Percentiles rank a stretch among this genome's conserved stretches.
phyloP scores from a whole-genome alignment of 176 grass and related monocot genomes.

The Hsuehochloa calcarea region DNA sequence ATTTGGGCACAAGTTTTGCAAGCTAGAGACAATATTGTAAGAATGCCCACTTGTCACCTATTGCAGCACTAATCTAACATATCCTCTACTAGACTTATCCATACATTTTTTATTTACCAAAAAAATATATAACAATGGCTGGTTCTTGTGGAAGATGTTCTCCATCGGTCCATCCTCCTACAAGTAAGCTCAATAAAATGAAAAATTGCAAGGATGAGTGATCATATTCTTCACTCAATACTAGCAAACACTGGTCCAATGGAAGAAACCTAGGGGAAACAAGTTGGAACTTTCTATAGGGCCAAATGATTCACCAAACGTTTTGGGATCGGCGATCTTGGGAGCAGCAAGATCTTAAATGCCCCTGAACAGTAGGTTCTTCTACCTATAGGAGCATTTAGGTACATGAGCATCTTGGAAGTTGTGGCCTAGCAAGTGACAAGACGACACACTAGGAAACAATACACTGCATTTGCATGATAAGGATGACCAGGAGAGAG shows the following conservation, averaged over 20 bases:
- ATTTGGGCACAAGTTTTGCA: slow-evolving; percentile 27
- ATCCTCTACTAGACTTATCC: slow-evolving; percentile 28
- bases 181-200: not conserved
- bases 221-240: not conserved
- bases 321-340: slow-evolving; percentile 51
- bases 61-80: slow-evolving; percentile 22
- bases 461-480: slow-evolving; percentile 4
- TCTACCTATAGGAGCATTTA: slow-evolving; percentile 26
- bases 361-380: slow-evolving; percentile 13
- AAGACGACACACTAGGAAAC: slow-evolving; percentile 26
- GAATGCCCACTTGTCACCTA: too few relatives aligned
- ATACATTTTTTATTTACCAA: not conserved
- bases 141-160: slow-evolving; percentile 3
- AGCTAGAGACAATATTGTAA: not conserved
- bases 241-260: not conserved
- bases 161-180: not conserved
- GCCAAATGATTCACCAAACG: slow-evolving; percentile 34
- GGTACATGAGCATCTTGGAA: slow-evolving; percentile 50
- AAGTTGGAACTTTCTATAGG: not conserved
- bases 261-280: not conserved
- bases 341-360: slow-evolving; percentile 47
- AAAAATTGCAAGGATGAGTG: not conserved
- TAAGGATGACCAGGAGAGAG: slow-evolving; percentile 5
- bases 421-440: slow-evolving; percentile 38
- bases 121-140: not conserved